A percentile compares a stretch with the other conserved stretches of the same genome.
Evolutionary conservation across 139 green algal species (phyloP).

Genomic region (Closterium sp.): DNA sequence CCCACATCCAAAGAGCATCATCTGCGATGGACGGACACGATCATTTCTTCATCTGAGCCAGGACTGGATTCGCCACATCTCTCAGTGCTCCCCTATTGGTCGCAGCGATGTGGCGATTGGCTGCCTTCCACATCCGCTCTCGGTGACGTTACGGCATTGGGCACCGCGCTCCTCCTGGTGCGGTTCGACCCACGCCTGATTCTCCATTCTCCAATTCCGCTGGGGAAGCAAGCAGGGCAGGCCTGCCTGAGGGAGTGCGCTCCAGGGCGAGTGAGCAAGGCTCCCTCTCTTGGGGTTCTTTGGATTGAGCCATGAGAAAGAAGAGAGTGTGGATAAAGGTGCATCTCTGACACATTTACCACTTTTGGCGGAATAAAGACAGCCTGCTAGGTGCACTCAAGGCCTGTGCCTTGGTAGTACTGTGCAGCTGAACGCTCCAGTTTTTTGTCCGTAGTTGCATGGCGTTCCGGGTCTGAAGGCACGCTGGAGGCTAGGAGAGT

Average conservation of each 20-base stretch:
- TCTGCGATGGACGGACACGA: neutral
- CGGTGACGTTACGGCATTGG: neutral
- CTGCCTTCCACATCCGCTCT: neutral
- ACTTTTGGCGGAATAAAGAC: neutral
- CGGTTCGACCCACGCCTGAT: neutral
- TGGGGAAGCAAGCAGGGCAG: neutral
- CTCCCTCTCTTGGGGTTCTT: neutral
- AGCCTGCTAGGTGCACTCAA: neutral
- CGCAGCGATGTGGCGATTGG: neutral
- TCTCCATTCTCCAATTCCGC: neutral
- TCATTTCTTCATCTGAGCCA: neutral
- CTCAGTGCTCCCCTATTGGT: neutral
- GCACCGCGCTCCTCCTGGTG: neutral
- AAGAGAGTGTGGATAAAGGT: neutral
- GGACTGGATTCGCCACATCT: neutral
- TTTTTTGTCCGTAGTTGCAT: neutral
- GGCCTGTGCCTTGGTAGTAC: neutral
- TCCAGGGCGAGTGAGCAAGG: neutral
- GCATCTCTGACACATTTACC: neutral
- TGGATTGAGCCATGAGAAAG: neutral
- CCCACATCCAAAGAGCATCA: neutral
- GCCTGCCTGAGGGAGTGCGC: neutral
- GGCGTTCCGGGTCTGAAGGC: neutral
- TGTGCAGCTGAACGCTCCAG: neutral
- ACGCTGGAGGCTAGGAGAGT: neutral